Evolutionary conservation across 352 stramenopile species (phyloP).

Genomic region (Phytophthora uliginosa): DNA sequence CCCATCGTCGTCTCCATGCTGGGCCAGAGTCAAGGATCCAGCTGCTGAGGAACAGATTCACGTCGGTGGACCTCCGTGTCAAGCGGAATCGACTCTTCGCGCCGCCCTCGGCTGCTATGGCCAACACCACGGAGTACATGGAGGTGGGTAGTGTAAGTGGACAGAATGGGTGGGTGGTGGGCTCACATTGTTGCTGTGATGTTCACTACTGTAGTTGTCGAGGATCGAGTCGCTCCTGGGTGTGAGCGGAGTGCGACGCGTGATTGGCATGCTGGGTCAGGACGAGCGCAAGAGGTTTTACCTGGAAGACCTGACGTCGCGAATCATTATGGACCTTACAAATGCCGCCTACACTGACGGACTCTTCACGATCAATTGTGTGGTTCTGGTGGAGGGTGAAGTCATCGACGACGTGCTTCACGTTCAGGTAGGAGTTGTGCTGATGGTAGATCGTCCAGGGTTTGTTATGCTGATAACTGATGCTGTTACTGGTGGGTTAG

Average conservation of each 20-base stretch:
- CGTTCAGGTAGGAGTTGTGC: slow-evolving; percentile 70
- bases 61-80: slow-evolving; percentile 76
- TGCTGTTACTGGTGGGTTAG: slow-evolving; percentile 27
- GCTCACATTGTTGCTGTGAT: slow-evolving; percentile 1
- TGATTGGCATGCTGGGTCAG: slow-evolving; percentile 89
- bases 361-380: slow-evolving; percentile 93
- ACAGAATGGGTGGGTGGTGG: neutral
- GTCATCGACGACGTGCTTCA: slow-evolving; percentile 94
- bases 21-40: slow-evolving; percentile 65
- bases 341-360: slow-evolving; percentile 87
- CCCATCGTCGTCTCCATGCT: slow-evolving; percentile 67
- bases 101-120: slow-evolving; percentile 61
- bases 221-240: slow-evolving; percentile 89
- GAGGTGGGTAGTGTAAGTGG: slow-evolving; percentile 40
- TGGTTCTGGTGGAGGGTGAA: slow-evolving; percentile 95
- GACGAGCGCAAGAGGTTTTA: slow-evolving; percentile 85
- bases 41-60: slow-evolving; percentile 76
- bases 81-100: slow-evolving; percentile 89
- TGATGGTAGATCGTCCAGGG: neutral
- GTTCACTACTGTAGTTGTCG: slow-evolving; percentile 58
- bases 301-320: slow-evolving; percentile 85
- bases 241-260: slow-evolving; percentile 75
- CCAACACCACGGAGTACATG: slow-evolving; percentile 76
- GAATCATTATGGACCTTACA: slow-evolving; percentile 81
- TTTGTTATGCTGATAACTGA: neutral